Conservation (phyloP, 352 stramenopile species). For the Pythium pectinolyticum region DNA sequence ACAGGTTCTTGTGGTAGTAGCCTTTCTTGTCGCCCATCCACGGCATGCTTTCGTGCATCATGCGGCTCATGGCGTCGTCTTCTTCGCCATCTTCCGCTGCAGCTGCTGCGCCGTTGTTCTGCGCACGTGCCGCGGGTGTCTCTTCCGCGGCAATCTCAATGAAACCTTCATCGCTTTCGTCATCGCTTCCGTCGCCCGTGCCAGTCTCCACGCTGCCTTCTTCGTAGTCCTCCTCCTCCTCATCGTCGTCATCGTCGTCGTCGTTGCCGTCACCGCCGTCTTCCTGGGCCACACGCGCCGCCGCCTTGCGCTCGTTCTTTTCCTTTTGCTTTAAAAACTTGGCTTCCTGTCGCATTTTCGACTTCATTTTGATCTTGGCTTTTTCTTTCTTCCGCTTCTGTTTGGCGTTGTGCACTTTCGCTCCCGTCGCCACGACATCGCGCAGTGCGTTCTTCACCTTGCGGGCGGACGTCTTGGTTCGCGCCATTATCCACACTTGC, state of each 20-base stretch:
- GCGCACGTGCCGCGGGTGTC: neutral
- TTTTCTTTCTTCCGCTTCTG: conserved; percentile 36
- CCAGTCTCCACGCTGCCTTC: conserved; percentile 16
- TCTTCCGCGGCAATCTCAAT: conserved; percentile 42
- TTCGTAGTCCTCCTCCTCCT: conserved; percentile 10
- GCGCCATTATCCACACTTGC: conserved; percentile 42
- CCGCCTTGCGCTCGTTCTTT: conserved; percentile 46
- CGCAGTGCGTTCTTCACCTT: conserved; percentile 34
- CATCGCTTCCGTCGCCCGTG: too few relatives aligned
- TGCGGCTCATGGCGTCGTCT: conserved; percentile 23
- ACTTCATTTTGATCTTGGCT: conserved; percentile 59
- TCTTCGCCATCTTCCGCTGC: conserved; percentile 33
- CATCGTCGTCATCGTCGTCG: conserved; percentile 22
- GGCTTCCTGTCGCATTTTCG: conserved; percentile 46
- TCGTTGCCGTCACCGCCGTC: conserved; percentile 11
- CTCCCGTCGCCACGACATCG: conserved; percentile 40
- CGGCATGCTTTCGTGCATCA: conserved; percentile 53
- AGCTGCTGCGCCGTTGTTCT: neutral
- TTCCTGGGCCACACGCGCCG: conserved; percentile 18
- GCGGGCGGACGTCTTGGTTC: conserved; percentile 38
- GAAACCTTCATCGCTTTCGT: conserved; percentile 46
- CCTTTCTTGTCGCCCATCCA: conserved; percentile 68
- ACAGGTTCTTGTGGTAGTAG: conserved; percentile 69
- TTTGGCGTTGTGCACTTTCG: conserved; percentile 42
- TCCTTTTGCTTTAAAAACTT: conserved; percentile 34